A percentile compares a stretch with the other conserved stretches of the same genome.
Conservation (phyloP, 1,139 yeast species). For the Kluyveromyces marxianus region DNA sequence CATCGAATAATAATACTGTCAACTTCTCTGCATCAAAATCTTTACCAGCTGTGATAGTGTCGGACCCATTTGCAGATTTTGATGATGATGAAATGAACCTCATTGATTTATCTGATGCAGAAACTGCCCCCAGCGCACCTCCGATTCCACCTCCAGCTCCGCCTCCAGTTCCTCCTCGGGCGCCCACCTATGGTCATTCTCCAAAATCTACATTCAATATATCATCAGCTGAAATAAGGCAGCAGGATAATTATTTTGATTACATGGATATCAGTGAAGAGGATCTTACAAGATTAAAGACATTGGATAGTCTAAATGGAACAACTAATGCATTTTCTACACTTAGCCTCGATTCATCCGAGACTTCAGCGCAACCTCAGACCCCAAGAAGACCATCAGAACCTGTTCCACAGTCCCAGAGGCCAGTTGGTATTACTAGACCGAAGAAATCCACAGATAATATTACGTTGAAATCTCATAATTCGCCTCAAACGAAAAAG, state of each 20-base stretch:
- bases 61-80: constrained; percentile 8
- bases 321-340: constrained; percentile 1
- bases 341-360: constrained; percentile 10
- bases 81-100: constrained; percentile 13
- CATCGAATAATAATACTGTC: constrained; percentile 6
- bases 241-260: constrained; percentile 13
- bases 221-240: background rate
- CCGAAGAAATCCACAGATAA: background rate
- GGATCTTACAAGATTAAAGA: constrained; percentile 28
- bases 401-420: background rate
- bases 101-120: constrained; percentile 11
- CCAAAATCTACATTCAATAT: background rate
- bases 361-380: constrained; percentile 5
- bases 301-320: constrained; percentile 31
- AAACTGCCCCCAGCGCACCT: background rate
- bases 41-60: constrained; percentile 2
- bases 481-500: background rate
- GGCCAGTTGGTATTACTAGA: background rate
- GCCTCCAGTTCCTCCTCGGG: too few relatives aligned
- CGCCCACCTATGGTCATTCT: background rate
- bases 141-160: too few relatives aligned
- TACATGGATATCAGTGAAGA: constrained; percentile 18
- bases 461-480: background rate
- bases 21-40: constrained; percentile 23
- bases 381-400: constrained; percentile 6